These are phyloP conservation scores for Dictyostelium brefeldianum DNA, from an alignment of 78 protist genomes.

Conservation along the genomic window DNA sequence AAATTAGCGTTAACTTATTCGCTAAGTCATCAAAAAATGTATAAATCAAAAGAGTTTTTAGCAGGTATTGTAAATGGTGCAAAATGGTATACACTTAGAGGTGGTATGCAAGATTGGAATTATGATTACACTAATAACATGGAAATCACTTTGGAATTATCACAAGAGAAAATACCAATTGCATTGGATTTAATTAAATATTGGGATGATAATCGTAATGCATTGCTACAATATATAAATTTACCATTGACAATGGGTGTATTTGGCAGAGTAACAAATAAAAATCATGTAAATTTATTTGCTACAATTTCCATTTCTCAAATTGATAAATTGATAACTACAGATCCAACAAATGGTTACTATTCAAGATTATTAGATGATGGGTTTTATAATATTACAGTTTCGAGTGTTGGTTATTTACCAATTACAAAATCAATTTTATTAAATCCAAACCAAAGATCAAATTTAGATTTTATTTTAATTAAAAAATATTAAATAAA, in stretches of 20 bases:
- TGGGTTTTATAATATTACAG: conserved; percentile 47
- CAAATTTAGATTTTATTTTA: not conserved
- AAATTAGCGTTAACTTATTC: conserved; percentile 81
- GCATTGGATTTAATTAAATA: conserved; percentile 7
- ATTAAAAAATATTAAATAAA: not conserved
- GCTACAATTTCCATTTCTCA: not conserved
- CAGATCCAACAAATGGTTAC: conserved; percentile 2
- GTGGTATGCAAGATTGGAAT: conserved; percentile 91
- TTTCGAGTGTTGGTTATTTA: not conserved
- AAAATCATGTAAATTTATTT: not conserved
- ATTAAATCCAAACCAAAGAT: conserved; percentile 11
- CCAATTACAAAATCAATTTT: conserved; percentile 7
- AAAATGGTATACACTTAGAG: conserved; percentile 82
- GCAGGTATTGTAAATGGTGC: conserved; percentile 91
- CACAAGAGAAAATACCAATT: conserved; percentile 70
- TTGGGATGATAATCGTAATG: conserved; percentile 79
- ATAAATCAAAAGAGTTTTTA: conserved; percentile 21
- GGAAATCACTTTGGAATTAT: conserved; percentile 89
- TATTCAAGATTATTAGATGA: conserved; percentile 49
- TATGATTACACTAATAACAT: conserved; percentile 72
- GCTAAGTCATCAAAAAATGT: conserved; percentile 36
- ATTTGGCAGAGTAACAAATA: conserved; percentile 34
- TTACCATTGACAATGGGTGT: conserved; percentile 32
- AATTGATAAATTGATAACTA: not conserved
- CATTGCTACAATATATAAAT: conserved; percentile 22